phyloP scores from a whole-genome alignment of 2,329 filamentous ascomycete species.

The Coniochaeta sp. region DNA sequence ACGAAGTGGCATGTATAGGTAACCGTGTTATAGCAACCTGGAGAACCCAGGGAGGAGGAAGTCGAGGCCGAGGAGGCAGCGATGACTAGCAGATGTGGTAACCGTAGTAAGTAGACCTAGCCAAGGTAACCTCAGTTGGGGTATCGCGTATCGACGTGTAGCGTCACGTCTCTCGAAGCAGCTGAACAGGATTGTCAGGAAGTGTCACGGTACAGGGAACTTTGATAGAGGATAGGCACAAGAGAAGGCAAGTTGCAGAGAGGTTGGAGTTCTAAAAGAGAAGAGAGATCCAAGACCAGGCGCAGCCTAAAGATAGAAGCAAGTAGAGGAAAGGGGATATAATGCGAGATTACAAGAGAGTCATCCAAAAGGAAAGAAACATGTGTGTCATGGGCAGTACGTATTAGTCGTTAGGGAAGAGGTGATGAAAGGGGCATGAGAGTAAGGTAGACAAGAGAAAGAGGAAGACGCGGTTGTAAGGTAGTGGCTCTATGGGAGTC shows the following conservation, averaged over 20 bases:
- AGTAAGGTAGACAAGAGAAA: not conserved
- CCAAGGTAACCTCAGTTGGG: not conserved
- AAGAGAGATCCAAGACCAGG: not conserved
- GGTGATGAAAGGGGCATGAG: too few species aligned
- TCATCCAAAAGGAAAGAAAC: not conserved
- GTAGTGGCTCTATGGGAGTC: not conserved
- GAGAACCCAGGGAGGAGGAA: not conserved
- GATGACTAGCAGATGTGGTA: not conserved
- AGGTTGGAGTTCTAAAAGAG: not conserved
- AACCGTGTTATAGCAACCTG: not conserved
- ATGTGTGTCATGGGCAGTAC: not conserved
- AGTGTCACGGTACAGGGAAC: not conserved
- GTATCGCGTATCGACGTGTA: not conserved
- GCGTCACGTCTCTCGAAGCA: not conserved
- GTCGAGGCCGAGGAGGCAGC: not conserved
- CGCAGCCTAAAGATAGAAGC: not conserved
- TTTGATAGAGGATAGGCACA: not conserved
- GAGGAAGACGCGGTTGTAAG: not conserved
- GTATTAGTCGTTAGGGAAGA: not conserved
- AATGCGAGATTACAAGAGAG: not conserved
- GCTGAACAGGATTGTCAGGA: too few species aligned
- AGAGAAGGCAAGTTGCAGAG: not conserved
- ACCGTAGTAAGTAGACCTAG: not conserved
- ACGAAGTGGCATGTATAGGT: not conserved
- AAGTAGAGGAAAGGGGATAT: not conserved